Evolutionary conservation across 208 protist genomes (phyloP), one percentile per base, ranked within the genome.

Genomic region (Wallacemonas rigidus): DNA sequence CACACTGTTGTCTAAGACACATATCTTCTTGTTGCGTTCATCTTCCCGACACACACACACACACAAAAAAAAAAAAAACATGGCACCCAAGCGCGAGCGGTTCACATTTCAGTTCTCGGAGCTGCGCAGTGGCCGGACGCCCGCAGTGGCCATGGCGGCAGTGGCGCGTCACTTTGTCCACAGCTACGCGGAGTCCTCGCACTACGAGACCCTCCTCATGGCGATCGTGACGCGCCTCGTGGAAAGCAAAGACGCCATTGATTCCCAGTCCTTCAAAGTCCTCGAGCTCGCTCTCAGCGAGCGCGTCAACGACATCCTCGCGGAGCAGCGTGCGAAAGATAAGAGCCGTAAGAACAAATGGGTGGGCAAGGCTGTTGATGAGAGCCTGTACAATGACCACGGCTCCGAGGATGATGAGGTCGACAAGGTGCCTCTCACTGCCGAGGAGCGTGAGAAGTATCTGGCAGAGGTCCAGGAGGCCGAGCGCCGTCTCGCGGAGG

Each of bases 71-170:
- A n/a, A 36, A 36, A 26, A 26, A 26, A 26, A 36, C 14, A 63
- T 71, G n/a, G 56, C 71, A 9, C 47, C 64, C 17, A 71, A 60
- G 43, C 45, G 55, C 48, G 88, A 95, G 64, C 69, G 75, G 45
- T 89, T 83, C 67, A 91, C 89, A 45, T 96, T 96, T 60, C 77
- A 94, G 82, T 88, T 86, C 72, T 85, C 82, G 56, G 88, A 94
- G 41, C 85, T 89, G 26, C 89, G 84, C 58, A 62, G 68, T 17
- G 85, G 85, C 39, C 69, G 74, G 57, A 67, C 69, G 6, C 77
- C 87, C 11, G 89, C 83, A 51, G 40, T 85, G n/a, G 91, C 88
- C 3, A 81, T 91, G 72, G 91, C 86, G 15, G 89, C 79, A 55
- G 76, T 94, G 38, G 72, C 84, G 1, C 69, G 64, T 51, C 76